Evolutionary conservation across 2,329 filamentous ascomycete species (phyloP), one percentile per base, ranked within the genome.

Genomic region (Ophiognomonia clavigignenti-juglandacearum): DNA sequence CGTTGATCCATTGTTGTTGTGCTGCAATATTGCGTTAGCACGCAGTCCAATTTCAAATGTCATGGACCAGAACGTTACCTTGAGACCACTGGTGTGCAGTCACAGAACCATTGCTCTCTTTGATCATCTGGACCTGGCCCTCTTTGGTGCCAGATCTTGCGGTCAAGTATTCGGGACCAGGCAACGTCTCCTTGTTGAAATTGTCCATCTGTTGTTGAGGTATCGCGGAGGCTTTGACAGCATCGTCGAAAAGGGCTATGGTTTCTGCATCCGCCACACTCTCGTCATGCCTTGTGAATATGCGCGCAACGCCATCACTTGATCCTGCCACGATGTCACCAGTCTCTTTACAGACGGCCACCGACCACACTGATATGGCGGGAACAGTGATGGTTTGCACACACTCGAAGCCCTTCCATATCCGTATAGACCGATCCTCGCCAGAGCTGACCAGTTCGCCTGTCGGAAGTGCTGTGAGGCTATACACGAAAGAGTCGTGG

Each of bases 361-460:
- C 89, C 13, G 82, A 77, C 93, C 93, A 98, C 5, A 98, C 91
- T 0, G 92, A 97, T 46, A 97, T 95, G 9, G 93, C 93, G 10
- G 93, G 93, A 59, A 96, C 90, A 1, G 92, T 96, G 54, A 98
- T 97, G 32, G 92, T 96, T 66, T 98, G 93, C 38, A 96, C 70
- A 62, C 92, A 97, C 47, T 90, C 77, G 13, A 73, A 78, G 37
- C 85, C 87, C 56, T 79, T 84, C 93, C 95, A 98, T 61, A 98
- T 73, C 43, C 89, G 80, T 27, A 95, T 81, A 0, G 93, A 96
- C n/a, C 93, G 81, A 66, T 98, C 93, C 66, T 98, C 93, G 16
- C 90, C 90, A 2, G 89, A 83, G 64, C 92, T 97, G 40, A 95
- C 86, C 24, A 98, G 73, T 61, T 96, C 90, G 6, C 92, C 92